Conservation (phyloP, 306 rosid species). For the Ammopiptanthus mongolicus region DNA sequence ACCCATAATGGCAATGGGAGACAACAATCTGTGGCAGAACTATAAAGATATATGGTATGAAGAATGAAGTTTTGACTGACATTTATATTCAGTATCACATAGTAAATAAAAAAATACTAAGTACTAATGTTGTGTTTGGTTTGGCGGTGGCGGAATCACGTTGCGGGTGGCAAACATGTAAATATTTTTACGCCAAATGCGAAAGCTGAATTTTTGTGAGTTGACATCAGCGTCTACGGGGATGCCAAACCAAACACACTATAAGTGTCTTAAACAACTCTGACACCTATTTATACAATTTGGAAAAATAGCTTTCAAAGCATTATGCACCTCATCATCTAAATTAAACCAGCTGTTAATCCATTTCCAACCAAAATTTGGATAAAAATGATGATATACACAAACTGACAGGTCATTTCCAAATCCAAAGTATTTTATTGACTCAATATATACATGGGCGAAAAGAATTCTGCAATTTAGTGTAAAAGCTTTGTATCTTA, state of each 20-base stretch:
- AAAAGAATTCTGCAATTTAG: neutral
- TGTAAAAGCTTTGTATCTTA: neutral
- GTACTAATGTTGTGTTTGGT: too few species aligned
- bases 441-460: neutral
- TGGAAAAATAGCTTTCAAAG: neutral
- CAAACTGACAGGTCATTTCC: neutral
- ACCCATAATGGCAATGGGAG: neutral
- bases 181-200: too few species aligned
- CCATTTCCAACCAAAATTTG: neutral
- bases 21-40: conserved; percentile 5
- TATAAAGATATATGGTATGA: conserved; percentile 3
- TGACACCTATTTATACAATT: neutral
- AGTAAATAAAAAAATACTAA: neutral
- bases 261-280: conserved; percentile 1
- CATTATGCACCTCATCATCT: neutral
- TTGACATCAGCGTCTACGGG: too few species aligned
- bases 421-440: neutral
- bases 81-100: neutral
- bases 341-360: neutral
- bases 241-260: too few species aligned
- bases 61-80: neutral
- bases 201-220: too few species aligned
- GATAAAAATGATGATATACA: conserved; percentile 9
- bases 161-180: too few species aligned
- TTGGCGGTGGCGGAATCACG: too few species aligned